A percentile compares a stretch with the other conserved stretches of the same genome.
Evolutionary conservation across 139 green algal species (phyloP).

Genomic region (Auxenochlorella pyrenoidosa): DNA sequence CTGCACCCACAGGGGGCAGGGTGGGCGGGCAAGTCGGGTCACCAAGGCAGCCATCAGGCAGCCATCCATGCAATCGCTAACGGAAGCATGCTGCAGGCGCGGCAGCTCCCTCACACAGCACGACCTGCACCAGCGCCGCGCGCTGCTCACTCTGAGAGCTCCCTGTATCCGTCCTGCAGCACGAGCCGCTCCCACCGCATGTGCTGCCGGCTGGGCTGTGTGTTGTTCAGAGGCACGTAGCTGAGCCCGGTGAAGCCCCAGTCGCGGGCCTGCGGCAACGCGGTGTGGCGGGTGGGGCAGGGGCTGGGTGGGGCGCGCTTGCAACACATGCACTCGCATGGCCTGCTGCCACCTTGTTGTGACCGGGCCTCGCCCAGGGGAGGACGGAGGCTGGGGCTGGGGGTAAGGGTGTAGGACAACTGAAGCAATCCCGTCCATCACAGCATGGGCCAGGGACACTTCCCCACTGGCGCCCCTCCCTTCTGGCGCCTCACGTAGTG

Average conservation of each 20-base stretch:
- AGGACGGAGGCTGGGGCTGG: too few species aligned
- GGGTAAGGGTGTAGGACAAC: too few species aligned
- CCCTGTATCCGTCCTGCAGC: neutral
- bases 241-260: neutral
- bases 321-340: too few species aligned
- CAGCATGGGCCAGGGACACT: too few species aligned
- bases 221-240: conserved; percentile 2
- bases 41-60: neutral
- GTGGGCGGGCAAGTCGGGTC: neutral
- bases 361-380: too few species aligned
- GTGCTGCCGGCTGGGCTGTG: neutral
- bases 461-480: neutral
- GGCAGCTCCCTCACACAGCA: neutral
- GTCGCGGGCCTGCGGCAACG: neutral
- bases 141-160: neutral
- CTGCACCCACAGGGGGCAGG: neutral
- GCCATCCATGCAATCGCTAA: too few species aligned
- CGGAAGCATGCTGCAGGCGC: neutral
- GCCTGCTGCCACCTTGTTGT: neutral
- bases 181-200: conserved; percentile 4
- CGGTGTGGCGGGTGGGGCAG: neutral
- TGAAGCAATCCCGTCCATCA: too few species aligned
- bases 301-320: too few species aligned
- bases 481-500: neutral
- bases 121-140: neutral